Conservation (phyloP, 1,284 basidiomycete genomes). For the Trametes polyzona region DNA sequence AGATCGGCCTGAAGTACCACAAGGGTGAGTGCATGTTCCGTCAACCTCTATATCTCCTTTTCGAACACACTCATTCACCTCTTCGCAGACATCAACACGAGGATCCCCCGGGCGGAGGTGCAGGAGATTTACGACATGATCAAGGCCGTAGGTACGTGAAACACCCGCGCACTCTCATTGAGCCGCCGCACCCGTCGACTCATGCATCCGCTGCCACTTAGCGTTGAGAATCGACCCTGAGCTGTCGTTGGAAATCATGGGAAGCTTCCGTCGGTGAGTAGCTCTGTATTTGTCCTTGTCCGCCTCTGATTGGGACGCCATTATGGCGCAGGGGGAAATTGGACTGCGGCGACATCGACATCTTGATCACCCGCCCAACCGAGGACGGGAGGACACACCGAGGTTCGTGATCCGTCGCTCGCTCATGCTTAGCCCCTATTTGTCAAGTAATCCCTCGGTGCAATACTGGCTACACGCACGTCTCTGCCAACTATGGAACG, state of each 20-base stretch:
- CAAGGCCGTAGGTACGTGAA: constrained; percentile 60
- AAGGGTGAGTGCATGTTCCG: constrained; percentile 52
- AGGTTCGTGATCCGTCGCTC: constrained; percentile 44
- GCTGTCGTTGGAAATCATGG: constrained; percentile 86
- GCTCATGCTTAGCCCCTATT: background rate
- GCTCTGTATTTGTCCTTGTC: background rate
- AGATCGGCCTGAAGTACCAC: constrained; percentile 79
- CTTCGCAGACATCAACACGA: constrained; percentile 67
- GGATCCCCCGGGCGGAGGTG: constrained; percentile 88
- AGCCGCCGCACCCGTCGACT: background rate
- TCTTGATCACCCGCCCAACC: constrained; percentile 78
- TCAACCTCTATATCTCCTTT: background rate
- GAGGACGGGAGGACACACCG: constrained; percentile 74
- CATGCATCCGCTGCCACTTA: constrained; percentile 29
- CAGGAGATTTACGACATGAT: constrained; percentile 73
- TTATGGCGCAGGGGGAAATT: constrained; percentile 59
- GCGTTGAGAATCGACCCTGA: constrained; percentile 74
- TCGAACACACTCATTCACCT: background rate
- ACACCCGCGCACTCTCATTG: background rate
- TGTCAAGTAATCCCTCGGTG: background rate
- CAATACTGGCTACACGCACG: too few species aligned
- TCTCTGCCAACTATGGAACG: too few species aligned
- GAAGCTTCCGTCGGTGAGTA: constrained; percentile 77
- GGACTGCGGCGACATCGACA: constrained; percentile 89
- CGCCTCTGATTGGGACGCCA: background rate